Base-by-base conservation (phyloP, 1,284 basidiomycete species). In the Cryptococcus hybrid region DNA sequence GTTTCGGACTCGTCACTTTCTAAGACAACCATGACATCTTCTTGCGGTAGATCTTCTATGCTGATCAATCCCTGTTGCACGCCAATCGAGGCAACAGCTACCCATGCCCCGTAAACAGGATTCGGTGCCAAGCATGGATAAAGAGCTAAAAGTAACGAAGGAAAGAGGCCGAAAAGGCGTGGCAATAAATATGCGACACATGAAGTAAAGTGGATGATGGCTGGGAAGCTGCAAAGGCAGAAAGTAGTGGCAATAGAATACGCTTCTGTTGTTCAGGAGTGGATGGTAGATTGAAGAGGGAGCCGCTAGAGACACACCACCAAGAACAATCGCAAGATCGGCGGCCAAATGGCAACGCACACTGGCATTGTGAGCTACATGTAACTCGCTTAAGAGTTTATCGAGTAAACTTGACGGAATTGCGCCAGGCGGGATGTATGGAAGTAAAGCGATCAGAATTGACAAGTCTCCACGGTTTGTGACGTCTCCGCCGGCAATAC, bases 1-100 rank as follows among this genome's bases (percentile, higher is more conserved):
- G 75, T 62, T 15, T 61, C 56, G 13, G 58, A 39, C 44, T 70
- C 68, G 37, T 58, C 65, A 58, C 74, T 71, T 2, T 57, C 53
- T 1, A 74, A 55, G 0, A 68, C 73, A 44, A 67, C 61, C 18
- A 62, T 46, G 18, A 75, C 47, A 9, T 63, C 57, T 13, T 54
- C 44, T 7, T 7, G 35, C 3, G 67, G 64, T 3, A 77, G 54
- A 3, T 64, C 62, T 1, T 45, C 44, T 8, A 75, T 58, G 3
- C 50, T 51, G 3, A 70, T 34, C 0, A 61, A 51, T 1, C 66
- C 67, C 3, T 54, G 53, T 24, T 65, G 61, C 5, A 77, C 65
- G 5, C 73, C 71, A 8, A 69, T 52, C 1, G 73, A 66, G 2
- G 75, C 73, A 0, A 72, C 61, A 2, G 68, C 58, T 13, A 73